Evolutionary conservation across 768 basidiomycete genomes (phyloP), one percentile per base, ranked within the genome.

Genomic region (Mycena galericulata): DNA sequence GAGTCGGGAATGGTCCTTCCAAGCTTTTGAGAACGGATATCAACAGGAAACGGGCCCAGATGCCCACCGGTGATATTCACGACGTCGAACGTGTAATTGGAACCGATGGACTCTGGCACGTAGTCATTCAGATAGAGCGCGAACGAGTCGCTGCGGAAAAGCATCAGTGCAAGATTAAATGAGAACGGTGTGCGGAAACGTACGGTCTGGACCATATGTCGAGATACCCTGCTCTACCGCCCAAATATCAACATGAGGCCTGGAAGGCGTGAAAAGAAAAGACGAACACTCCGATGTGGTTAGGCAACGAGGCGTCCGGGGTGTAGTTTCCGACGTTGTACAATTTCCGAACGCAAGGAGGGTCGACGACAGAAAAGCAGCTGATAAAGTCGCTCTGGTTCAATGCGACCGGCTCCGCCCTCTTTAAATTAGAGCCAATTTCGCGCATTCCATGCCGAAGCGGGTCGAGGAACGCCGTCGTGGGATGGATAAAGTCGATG

Each of bases 401-500:
- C 36, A 72, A 55, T 0, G 74, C 29, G 14, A 55, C 55, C 71
- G 59, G 55, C 8, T 36, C 34, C 34, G 34, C 64, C 55, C 29
- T 58, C 62, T 7, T 56, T 30, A 26, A 64, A 47, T 75, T 79
- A 10, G 77, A 77, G 63, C 36, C 72, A 61, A 81, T 75, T 17
- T 51, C 30, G 12, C 77, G 71, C 67, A 75, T 47, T 76, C 73
- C 32, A 75, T 74, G 61, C 78, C 77, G 64, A 9, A 46, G 54
- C 14, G 65, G 69, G 32, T 63, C 65, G 24, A 71, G 29, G 29
- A 72, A 85, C 81, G 69, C 78, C 6, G 83, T 84, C 7, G 69
- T 70, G 4, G 86, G 85, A 18, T 84, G 79, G 30, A 87, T 76
- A 30, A 81, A 67, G 9, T 77, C 60, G 67, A 88, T 71, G 30